Evolutionary conservation across 345 rosid species (phyloP).

Genomic region (Sisymbrium irio): DNA sequence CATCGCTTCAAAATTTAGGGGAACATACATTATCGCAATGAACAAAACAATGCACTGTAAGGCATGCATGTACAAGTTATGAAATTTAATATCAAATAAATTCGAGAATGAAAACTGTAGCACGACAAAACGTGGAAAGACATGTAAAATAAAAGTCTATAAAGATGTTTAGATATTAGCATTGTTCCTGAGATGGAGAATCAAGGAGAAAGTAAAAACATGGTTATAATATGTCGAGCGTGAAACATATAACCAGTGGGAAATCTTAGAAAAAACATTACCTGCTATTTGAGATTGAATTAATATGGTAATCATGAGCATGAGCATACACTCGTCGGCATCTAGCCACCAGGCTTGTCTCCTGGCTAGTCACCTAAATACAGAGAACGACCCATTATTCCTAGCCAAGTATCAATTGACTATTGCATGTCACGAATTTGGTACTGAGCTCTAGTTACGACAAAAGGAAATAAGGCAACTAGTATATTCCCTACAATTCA

Average conservation of each 20-base stretch:
- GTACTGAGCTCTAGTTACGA: background rate
- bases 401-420: background rate
- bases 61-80: background rate
- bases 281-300: conserved; percentile 94
- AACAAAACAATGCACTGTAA: background rate
- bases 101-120: conserved; percentile 3
- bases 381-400: conserved; percentile 12
- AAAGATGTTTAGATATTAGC: background rate
- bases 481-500: conserved; percentile 4
- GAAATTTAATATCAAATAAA: conserved; percentile 7
- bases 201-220: background rate
- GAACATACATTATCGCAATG: conserved; percentile 13
- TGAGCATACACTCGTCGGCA: conserved; percentile 98
- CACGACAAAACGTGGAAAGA: background rate
- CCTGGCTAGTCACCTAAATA: conserved; percentile 48
- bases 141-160: background rate
- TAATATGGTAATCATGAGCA: conserved; percentile 90
- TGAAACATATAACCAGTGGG: background rate
- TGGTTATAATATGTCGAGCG: background rate
- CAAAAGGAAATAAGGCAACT: background rate
- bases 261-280: conserved; percentile 20
- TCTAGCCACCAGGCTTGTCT: conserved; percentile 82
- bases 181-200: conserved; percentile 8
- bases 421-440: background rate
- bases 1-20: conserved; percentile 54